Evolutionary conservation across 176 grass and related monocot genomes (phyloP).

Genomic region (Carex scoparia): DNA sequence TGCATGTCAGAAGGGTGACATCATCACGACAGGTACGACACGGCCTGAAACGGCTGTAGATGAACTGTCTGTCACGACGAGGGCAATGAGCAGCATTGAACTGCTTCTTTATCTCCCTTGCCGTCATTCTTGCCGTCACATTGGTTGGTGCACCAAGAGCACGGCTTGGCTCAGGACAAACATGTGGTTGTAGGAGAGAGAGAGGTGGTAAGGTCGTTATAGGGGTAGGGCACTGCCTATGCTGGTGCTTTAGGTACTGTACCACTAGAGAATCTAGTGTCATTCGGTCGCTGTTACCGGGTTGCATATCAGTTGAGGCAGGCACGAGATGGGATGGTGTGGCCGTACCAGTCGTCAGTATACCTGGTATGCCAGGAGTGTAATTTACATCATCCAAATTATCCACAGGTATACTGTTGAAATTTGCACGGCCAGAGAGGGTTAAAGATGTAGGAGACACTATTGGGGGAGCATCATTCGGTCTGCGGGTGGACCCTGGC

Average conservation of each 20-base stretch:
- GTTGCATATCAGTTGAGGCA: constrained; percentile 37
- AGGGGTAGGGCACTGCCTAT: constrained; percentile 87
- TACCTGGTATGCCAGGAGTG: constrained; percentile 45
- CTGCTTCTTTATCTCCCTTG: constrained; percentile 67
- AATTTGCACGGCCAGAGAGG: constrained; percentile 45
- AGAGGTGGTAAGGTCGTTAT: constrained; percentile 95
- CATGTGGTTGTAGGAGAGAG: constrained; percentile 79
- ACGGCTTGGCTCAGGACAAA: constrained; percentile 86
- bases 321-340: neutral
- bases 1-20: constrained; percentile 65
- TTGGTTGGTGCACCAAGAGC: constrained; percentile 76
- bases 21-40: constrained; percentile 87
- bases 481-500: constrained; percentile 49
- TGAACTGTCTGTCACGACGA: constrained; percentile 87
- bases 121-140: constrained; percentile 63
- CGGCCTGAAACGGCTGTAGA: constrained; percentile 91
- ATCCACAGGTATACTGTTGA: constrained; percentile 45
- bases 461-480: constrained; percentile 30
- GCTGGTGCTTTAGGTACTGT: constrained; percentile 96
- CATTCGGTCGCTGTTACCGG: constrained; percentile 64
- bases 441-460: constrained; percentile 54
- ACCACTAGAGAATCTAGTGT: constrained; percentile 92
- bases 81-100: constrained; percentile 69
- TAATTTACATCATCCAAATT: constrained; percentile 61
- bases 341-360: constrained; percentile 7